These are phyloP conservation scores for Aristolochia californica DNA, from an alignment of 164 flowering plant genomes.

Conservation along the genomic window DNA sequence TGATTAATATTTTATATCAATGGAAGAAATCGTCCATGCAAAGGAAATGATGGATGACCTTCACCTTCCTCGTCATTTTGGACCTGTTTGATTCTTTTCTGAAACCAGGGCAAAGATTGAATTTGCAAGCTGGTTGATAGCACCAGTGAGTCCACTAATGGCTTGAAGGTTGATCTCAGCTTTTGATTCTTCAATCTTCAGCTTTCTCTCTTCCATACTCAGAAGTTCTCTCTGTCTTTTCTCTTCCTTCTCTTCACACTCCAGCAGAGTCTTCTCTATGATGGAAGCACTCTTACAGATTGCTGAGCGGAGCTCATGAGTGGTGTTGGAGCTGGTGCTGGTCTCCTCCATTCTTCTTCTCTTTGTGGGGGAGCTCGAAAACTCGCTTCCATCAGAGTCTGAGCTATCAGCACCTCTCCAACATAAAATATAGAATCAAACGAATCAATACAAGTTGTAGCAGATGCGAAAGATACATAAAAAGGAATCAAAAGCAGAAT, in stretches of 20 bases:
- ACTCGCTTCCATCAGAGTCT: conserved; percentile 59
- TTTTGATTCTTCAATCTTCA: conserved; percentile 51
- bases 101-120: conserved; percentile 33
- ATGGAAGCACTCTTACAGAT: conserved; percentile 56
- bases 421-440: conserved; percentile 14
- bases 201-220: conserved; percentile 44
- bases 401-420: conserved; percentile 34
- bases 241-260: conserved; percentile 57
- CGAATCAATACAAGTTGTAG: conserved; percentile 11
- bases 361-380: conserved; percentile 56
- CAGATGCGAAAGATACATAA: not conserved
- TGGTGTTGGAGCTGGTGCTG: conserved; percentile 8
- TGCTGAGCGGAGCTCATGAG: conserved; percentile 38
- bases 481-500: not conserved
- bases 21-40: no score
- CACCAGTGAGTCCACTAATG: conserved; percentile 44
- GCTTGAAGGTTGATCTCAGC: conserved; percentile 38
- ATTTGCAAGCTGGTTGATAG: conserved; percentile 57
- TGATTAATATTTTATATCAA: no score
- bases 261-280: conserved; percentile 51
- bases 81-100: conserved; percentile 14
- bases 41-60: no score
- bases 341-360: conserved; percentile 32
- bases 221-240: conserved; percentile 52
- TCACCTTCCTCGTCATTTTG: conserved; percentile 2